Evolutionary conservation across 768 basidiomycete genomes (phyloP).

Genomic region (Kwoniella bestiolae): DNA sequence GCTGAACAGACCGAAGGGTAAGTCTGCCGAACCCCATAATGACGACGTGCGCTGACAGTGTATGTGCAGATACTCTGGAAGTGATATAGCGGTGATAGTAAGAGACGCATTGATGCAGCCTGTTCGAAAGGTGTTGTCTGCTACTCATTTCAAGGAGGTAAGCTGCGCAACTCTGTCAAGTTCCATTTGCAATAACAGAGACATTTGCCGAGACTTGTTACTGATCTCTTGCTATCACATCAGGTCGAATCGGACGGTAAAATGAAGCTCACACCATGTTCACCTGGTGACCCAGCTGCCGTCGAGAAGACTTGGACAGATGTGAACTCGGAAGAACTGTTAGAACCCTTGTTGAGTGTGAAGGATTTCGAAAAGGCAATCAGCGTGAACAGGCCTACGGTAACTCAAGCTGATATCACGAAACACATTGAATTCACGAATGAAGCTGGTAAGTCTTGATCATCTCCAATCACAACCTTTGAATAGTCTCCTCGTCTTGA

Average conservation of each 20-base stretch:
- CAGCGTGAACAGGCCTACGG: slow-evolving; percentile 79
- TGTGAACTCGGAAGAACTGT: slow-evolving; percentile 80
- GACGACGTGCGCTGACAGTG: not conserved
- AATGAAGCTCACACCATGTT: slow-evolving; percentile 87
- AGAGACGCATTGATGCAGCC: slow-evolving; percentile 99
- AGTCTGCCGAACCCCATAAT: slow-evolving; percentile 23
- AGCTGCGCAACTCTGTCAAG: slow-evolving; percentile 19
- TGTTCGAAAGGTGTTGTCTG: slow-evolving; percentile 90
- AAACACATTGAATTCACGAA: slow-evolving; percentile 60
- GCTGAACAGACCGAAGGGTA: slow-evolving; percentile 87
- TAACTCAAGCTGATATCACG: slow-evolving; percentile 83
- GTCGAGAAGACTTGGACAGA: slow-evolving; percentile 89
- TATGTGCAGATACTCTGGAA: slow-evolving; percentile 74
- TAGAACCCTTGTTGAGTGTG: slow-evolving; percentile 81
- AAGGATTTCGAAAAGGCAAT: slow-evolving; percentile 82
- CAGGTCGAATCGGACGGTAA: slow-evolving; percentile 41
- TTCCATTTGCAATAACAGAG: too few relatives aligned
- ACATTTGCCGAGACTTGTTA: too few relatives aligned
- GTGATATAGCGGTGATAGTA: slow-evolving; percentile 91
- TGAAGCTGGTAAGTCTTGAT: slow-evolving; percentile 55
- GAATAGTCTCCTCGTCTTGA: too few relatives aligned
- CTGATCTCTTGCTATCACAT: not conserved
- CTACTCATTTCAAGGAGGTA: slow-evolving; percentile 85
- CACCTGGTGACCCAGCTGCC: slow-evolving; percentile 84
- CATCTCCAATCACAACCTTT: too few relatives aligned